Percentiles rank a stretch among this genome's conserved stretches.
Evolutionary conservation across 75 land plant genomes (phyloP).

Genomic region (Sequoia sempervirens): DNA sequence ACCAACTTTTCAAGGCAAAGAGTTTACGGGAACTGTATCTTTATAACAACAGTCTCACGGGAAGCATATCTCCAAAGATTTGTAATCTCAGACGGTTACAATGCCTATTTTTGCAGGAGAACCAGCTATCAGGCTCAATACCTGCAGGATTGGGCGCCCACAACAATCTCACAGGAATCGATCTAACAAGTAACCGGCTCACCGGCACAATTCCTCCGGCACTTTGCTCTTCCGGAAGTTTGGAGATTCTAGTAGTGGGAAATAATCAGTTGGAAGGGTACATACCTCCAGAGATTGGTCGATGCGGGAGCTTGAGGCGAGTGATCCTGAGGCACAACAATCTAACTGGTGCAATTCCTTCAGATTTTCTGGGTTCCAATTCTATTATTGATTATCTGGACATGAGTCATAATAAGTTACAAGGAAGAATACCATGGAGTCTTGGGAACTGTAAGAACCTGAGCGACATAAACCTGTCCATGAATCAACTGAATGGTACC

Average conservation of each 20-base stretch:
- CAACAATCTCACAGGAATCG: constrained; percentile 20
- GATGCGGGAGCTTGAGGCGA: too few species aligned
- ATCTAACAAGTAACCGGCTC: constrained; percentile 29
- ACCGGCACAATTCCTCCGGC: constrained; percentile 47
- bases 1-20: too few species aligned
- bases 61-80: too few species aligned
- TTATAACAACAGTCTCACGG: too few species aligned
- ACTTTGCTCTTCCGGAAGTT: constrained; percentile 27
- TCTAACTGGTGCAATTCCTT: too few species aligned
- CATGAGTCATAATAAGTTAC: constrained; percentile 37
- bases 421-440: constrained; percentile 49
- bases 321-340: too few species aligned
- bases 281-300: background rate
- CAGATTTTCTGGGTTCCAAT: too few species aligned
- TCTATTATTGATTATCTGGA: constrained; percentile 16
- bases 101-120: too few species aligned
- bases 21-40: too few species aligned
- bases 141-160: constrained; percentile 47
- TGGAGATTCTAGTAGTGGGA: constrained; percentile 29
- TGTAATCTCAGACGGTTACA: too few species aligned
- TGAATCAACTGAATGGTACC: too few species aligned
- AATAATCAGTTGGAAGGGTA: constrained; percentile 36
- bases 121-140: too few species aligned
- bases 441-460: constrained; percentile 39
- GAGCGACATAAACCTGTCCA: constrained; percentile 25